Base-by-base conservation (phyloP, 148 eudicot species). In the Amaranthus palmeri region DNA sequence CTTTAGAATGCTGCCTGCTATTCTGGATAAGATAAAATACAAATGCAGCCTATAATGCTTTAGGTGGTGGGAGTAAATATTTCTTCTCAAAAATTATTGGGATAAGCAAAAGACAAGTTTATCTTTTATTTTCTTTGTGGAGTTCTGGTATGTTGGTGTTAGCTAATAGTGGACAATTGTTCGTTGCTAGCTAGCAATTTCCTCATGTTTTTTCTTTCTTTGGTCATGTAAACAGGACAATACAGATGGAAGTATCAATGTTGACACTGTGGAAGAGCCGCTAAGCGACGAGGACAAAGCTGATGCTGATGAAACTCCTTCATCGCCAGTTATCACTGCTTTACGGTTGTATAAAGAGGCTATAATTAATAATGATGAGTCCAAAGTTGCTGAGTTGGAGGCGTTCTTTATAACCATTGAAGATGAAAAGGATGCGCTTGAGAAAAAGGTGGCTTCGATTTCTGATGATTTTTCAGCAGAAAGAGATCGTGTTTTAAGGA, bases 301-400 rank as follows among this genome's bases (percentile, higher is more conserved):
- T 59, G 80, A 69, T 71, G 68, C 74, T 13, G 88, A 83, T 61
- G 91, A 84, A 74, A 12, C 82, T 25, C 79, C 84, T 17, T 14
- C 79, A 73, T 86, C 91, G 17, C 78, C 79, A 10, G 76, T 85
- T 67, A 43, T 82, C 73, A 76, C 74, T 54, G 80, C 86, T 46
- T 73, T 92, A 61, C 77, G 78, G 59, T 60, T 72, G 47, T 92
- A 88, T 81, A 88, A 83, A 87, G 88, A 92, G 78, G 97, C 97
- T 71, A 18, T 92, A 70, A 79, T 70, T 68, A 83, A 74, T 68
- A 81, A 83, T 9, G 88, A 92, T 15, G 93, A 86, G 71, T 72
- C 85, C 47, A 86, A 81, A 85, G 25, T 84, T 58, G 72, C 84
- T 51, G 91, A 90, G 45, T 58, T 90, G 46, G 93, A 90, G 75